A percentile compares a stretch with the other conserved stretches of the same genome.
Conservation (phyloP, 176 grass and related monocot genomes). For the Rhynchospora tenuis region DNA sequence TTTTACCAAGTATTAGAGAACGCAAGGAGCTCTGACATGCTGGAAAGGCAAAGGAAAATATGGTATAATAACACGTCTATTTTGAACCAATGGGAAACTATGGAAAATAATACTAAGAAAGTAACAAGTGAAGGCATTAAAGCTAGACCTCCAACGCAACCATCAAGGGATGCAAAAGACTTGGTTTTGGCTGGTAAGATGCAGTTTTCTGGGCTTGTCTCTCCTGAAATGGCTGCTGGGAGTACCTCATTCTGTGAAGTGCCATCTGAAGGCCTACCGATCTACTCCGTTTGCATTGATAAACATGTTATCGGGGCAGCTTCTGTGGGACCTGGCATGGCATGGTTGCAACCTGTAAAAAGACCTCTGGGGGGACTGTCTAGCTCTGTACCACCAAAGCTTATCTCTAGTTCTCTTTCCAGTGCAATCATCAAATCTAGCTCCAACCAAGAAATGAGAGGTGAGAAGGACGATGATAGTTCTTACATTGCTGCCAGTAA, state of each 20-base stretch:
- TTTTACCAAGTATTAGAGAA: slow-evolving; percentile 83
- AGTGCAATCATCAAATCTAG: slow-evolving; percentile 31
- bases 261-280: slow-evolving; percentile 76
- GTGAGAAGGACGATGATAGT: slow-evolving; percentile 46
- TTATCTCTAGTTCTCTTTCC: slow-evolving; percentile 43
- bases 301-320: slow-evolving; percentile 44
- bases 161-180: slow-evolving; percentile 44
- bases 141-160: slow-evolving; percentile 24
- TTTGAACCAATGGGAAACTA: slow-evolving; percentile 46
- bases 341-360: slow-evolving; percentile 57
- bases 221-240: slow-evolving; percentile 48
- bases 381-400: slow-evolving; percentile 38
- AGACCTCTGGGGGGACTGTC: slow-evolving; percentile 39
- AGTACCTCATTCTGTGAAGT: slow-evolving; percentile 84
- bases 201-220: slow-evolving; percentile 49
- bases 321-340: slow-evolving; percentile 42
- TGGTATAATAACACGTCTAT: slow-evolving; percentile 39
- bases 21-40: slow-evolving; percentile 48
- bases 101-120: slow-evolving; percentile 28
- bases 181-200: slow-evolving; percentile 60
- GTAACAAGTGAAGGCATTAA: slow-evolving; percentile 7
- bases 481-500: slow-evolving; percentile 60
- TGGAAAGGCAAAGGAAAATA: slow-evolving; percentile 53
- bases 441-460: slow-evolving; percentile 20
- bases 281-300: slow-evolving; percentile 71